Evolutionary conservation across 352 stramenopile species (phyloP).

Genomic region (Phytophthora parvispora): DNA sequence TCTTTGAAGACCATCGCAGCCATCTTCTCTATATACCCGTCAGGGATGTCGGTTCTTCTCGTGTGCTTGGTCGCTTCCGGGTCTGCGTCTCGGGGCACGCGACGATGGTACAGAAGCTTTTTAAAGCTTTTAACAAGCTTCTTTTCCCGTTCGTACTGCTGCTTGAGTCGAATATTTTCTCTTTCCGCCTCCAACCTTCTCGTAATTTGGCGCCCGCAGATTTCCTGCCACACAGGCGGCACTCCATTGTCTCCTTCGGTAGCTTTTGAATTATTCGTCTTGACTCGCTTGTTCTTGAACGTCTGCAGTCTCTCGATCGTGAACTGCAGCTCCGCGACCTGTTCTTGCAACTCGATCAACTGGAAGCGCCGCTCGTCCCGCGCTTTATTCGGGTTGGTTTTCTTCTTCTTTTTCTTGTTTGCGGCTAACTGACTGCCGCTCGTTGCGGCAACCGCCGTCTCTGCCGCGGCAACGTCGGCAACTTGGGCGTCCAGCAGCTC

Average conservation of each 20-base stretch:
- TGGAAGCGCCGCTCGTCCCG: slow-evolving; percentile 36
- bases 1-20: slow-evolving; percentile 38
- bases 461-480: neutral
- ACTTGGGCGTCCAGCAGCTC: slow-evolving; percentile 2
- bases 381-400: slow-evolving; percentile 39
- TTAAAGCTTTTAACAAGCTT: slow-evolving; percentile 34
- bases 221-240: slow-evolving; percentile 34
- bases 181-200: slow-evolving; percentile 26
- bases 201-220: slow-evolving; percentile 24
- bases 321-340: slow-evolving; percentile 27
- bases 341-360: slow-evolving; percentile 20
- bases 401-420: slow-evolving; percentile 28
- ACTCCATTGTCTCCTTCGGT: slow-evolving; percentile 1
- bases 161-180: slow-evolving; percentile 43
- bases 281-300: slow-evolving; percentile 6
- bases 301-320: slow-evolving; percentile 19
- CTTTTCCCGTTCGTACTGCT: slow-evolving; percentile 34
- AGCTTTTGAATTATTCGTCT: neutral
- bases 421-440: neutral
- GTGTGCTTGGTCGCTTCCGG: slow-evolving; percentile 14
- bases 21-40: slow-evolving; percentile 21
- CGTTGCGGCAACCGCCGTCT: neutral
- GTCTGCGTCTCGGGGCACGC: neutral
- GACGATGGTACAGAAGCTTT: slow-evolving; percentile 33
- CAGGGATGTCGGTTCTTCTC: slow-evolving; percentile 25